phyloP scores from a whole-genome alignment of 441 rosid species.

The Brassica hybrid region DNA sequence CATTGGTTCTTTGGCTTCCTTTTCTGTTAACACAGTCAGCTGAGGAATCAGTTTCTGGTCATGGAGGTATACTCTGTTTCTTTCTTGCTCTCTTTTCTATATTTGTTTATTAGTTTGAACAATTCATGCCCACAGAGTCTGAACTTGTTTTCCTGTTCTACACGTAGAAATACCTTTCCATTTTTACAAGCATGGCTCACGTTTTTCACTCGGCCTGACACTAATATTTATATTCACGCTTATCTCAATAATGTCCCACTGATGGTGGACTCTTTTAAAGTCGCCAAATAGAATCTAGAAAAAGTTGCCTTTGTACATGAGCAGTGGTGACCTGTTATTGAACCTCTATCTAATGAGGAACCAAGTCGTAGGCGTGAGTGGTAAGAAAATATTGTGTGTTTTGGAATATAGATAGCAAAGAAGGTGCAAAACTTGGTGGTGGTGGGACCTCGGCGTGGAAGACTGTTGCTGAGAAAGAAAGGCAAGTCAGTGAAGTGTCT shows the following conservation, averaged over 20 bases:
- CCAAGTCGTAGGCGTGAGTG: too few species aligned
- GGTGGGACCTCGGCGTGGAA: constrained; percentile 43
- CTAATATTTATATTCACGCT: not conserved
- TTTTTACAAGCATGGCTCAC: constrained; percentile 12
- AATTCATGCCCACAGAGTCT: constrained; percentile 9
- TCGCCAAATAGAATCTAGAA: constrained; percentile 24
- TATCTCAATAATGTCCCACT: constrained; percentile 18
- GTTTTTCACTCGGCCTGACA: constrained; percentile 24
- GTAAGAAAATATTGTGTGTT: constrained; percentile 16
- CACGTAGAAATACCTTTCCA: constrained; percentile 1
- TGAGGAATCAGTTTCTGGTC: constrained; percentile 41
- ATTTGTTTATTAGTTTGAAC: constrained; percentile 14
- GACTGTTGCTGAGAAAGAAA: constrained; percentile 55
- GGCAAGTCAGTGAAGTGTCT: constrained; percentile 47
- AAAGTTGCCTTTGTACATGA: constrained; percentile 6
- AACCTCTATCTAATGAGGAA: too few species aligned
- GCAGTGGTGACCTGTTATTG: too few species aligned
- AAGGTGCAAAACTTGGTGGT: constrained; percentile 37
- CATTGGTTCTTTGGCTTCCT: constrained; percentile 31
- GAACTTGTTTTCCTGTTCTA: constrained; percentile 15
- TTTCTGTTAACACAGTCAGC: constrained; percentile 29
- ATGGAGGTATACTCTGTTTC: constrained; percentile 37
- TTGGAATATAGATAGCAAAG: constrained; percentile 48
- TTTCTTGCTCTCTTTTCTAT: not conserved
- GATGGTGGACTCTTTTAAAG: constrained; percentile 14